Base-by-base conservation (phyloP, 23 red algal species). In the Gracilaria gracilis region DNA sequence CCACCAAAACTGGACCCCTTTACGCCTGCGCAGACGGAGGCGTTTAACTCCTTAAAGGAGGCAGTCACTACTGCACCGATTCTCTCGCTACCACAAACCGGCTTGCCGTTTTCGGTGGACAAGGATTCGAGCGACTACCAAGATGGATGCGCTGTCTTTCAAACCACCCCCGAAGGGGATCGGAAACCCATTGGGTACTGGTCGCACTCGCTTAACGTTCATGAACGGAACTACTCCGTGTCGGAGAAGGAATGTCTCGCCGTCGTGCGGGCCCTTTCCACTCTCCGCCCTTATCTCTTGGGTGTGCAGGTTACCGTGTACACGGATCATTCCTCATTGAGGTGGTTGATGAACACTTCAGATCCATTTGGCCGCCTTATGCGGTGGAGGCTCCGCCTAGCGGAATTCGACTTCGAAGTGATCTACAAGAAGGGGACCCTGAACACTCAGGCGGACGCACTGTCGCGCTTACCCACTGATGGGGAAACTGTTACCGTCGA, bases 321-420 rank as follows among this genome's bases (percentile, higher is more conserved):
- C 51, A 29, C 42, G 28, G 9, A 48, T 42, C n/a, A 50, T 32
- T 80, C 67, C 67, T 42, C 42, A 19, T 20, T 2, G 1, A 20
- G 17, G 67, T 46, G 42, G 4, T 46, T 46, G 42, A 46, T 46
- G 42, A 46, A 46, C 11, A 46, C 11, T 11, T 46, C 42, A 7
- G 42, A 46, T 11, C 42, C 42, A 46, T 46, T 11, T 7, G 42
- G 42, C 42, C 42, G 42, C 35, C 67, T 74, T 7, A 47, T 74
- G 67, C 20, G 19, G 20, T 74, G 67, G 25, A 40, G 74, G 21
- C 32, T 90, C 2, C 69, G 28, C 34, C 34, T 90, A 39, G 40
- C 87, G 9, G 74, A 90, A 69, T 81, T 67, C 44, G 38, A 80
- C 0, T 90, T 81, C 57, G 46, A 32, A 15, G 46, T 90, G 2